Percentiles rank a stretch among this genome's conserved stretches.
phyloP scores from a whole-genome alignment of 768 basidiomycete genomes.

The Porphyrellus cyaneotinctus region DNA sequence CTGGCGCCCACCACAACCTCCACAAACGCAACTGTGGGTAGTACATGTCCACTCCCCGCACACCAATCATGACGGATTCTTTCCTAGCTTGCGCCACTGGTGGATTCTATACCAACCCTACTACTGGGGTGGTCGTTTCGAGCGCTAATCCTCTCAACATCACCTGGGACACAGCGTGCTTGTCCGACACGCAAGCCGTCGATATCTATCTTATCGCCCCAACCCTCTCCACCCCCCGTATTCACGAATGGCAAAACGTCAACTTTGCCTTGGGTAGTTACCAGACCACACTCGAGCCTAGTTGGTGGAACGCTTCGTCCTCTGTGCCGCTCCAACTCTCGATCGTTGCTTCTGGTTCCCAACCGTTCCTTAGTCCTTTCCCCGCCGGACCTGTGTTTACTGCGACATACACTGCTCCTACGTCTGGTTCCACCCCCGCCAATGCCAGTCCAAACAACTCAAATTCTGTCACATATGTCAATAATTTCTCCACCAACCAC shows the following conservation, averaged over 20 bases:
- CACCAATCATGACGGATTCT: neutral
- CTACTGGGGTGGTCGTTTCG: conserved; percentile 43
- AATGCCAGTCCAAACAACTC: conserved; percentile 38
- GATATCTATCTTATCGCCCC: conserved; percentile 71
- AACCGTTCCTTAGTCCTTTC: conserved; percentile 47
- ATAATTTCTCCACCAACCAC: conserved; percentile 32
- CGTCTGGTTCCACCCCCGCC: conserved; percentile 37
- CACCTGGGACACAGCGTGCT: conserved; percentile 62
- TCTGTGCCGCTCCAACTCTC: conserved; percentile 51
- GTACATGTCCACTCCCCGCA: neutral
- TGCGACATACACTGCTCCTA: conserved; percentile 51
- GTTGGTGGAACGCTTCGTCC: conserved; percentile 67
- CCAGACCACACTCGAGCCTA: conserved; percentile 47
- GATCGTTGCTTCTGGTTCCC: conserved; percentile 49
- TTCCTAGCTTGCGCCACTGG: conserved; percentile 49
- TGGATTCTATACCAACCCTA: conserved; percentile 58
- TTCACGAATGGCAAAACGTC: conserved; percentile 59
- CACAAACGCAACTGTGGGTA: conserved; percentile 28
- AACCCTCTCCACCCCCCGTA: conserved; percentile 33
- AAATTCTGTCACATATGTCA: conserved; percentile 39
- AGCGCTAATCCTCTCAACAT: conserved; percentile 50
- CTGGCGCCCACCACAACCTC: conserved; percentile 16
- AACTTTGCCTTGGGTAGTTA: conserved; percentile 47
- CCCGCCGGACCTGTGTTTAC: conserved; percentile 69
- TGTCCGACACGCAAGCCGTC: conserved; percentile 40